Conservation (phyloP, 768 basidiomycete species). For the Auriscalpium orientale region DNA sequence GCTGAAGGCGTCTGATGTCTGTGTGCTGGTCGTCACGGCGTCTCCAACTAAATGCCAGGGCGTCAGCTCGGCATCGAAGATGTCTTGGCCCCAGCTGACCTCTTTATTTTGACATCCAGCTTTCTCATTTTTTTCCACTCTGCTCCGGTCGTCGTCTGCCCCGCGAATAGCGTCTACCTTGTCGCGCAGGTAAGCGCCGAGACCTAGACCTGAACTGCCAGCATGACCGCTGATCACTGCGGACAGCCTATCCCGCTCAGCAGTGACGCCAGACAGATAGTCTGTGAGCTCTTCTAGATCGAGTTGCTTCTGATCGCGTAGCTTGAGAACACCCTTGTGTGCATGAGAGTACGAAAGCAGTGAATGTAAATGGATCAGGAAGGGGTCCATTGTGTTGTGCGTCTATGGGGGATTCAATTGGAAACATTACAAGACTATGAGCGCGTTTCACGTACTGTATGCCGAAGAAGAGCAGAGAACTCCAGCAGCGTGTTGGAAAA, state of each 20-base stretch:
- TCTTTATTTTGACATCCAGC: constrained; percentile 94
- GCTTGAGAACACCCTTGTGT: constrained; percentile 88
- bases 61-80: background rate
- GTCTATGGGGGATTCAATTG: constrained; percentile 40
- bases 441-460: constrained; percentile 48
- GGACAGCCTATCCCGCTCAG: constrained; percentile 87
- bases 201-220: constrained; percentile 73
- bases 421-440: background rate
- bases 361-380: constrained; percentile 85
- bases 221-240: constrained; percentile 87
- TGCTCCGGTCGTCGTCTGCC: constrained; percentile 85
- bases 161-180: constrained; percentile 88
- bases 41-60: constrained; percentile 64
- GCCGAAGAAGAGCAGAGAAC: constrained; percentile 84
- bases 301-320: constrained; percentile 96
- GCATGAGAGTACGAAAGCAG: constrained; percentile 90
- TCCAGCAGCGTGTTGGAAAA: constrained; percentile 95
- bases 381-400: constrained; percentile 85
- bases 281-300: constrained; percentile 97
- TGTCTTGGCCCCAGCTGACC: constrained; percentile 36
- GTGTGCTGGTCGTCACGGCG: constrained; percentile 88
- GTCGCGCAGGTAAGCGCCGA: constrained; percentile 88
- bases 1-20: constrained; percentile 94
- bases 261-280: constrained; percentile 87
- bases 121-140: constrained; percentile 93